Base-by-base conservation (phyloP, 768 basidiomycete genomes). In the Kwoniella sp. region DNA sequence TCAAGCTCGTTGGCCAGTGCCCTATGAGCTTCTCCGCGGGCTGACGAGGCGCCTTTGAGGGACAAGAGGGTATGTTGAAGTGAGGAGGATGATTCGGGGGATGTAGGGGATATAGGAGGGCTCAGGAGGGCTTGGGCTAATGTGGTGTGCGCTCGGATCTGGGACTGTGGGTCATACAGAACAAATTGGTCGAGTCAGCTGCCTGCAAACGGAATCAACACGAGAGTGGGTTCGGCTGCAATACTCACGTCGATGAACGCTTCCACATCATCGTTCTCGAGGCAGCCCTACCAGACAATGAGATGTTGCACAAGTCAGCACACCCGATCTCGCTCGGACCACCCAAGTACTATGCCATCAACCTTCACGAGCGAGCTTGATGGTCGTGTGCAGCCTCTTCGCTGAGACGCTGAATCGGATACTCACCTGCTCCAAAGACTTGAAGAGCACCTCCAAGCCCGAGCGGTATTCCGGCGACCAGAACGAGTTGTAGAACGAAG, bases 381-480 rank as follows among this genome's bases (percentile, higher is more conserved):
- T n/a, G n/a, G n/a, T n/a, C 38, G 38, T 41, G 38, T 41, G 20
- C 38, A 41, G 9, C 9, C 38, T 41, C 38, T 41, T n/a, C n/a
- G n/a, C n/a, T n/a, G n/a, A n/a, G n/a, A n/a, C n/a, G n/a, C n/a
- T 41, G 38, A 20, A 26, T 28, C 23, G 55, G 15, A 30, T 15
- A 73, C 83, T 55, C 66, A 89, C 91, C 85, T 91, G 89, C 72
- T 92, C 89, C 26, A 93, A 86, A 80, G 90, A 89, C 50, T 75
- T 80, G 77, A 87, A 92, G 31, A 93, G 81, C 25, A 90, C 86
- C 68, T 95, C 87, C 29, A 96, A 85, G 34, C 93, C 93, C 65
- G 83, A 86, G 51, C 91, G 85, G 77, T 92, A 93, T 83, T 93
- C 92, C 79, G 91, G 89, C 22, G 92, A 86, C 93, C 93, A 96